Evolutionary conservation across 1,284 basidiomycete species (phyloP), one percentile per base, ranked within the genome.

Genomic region (Ceratobasidium sp.): DNA sequence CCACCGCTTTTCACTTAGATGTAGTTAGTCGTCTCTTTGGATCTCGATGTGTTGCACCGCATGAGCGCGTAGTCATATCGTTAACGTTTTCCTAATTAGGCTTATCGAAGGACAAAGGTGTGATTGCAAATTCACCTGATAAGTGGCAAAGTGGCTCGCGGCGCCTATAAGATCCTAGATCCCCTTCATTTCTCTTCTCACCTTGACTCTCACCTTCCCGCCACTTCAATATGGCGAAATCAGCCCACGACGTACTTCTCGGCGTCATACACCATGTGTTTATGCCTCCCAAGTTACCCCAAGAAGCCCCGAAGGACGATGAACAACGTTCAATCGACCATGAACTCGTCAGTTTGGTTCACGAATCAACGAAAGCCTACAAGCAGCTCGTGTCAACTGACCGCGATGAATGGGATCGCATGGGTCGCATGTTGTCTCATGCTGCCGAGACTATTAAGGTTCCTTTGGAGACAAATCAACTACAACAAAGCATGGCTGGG

Each of bases 251-350:
- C 1, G n/a, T 24, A 8, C 53, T 69, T 2, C 8, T 27, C n/a
- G 22, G 60, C 19, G 7, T 50, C 9, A 56, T 45, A 0, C 59
- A 71, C 36, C 67, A 71, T 60, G 56, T 72, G 14, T 72, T 72
- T 48, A 11, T 72, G 36, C 67, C 67, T 24, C 67, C 57, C 9
- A 5, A 57, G 11, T 17, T 59, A 14, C 67, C 56, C 2, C 54
- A 72, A 24, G 27, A 59, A 48, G 56, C 47, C 2, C 45, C 56
- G 29, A 14, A 9, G 15, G 45, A 66, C 3, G 64, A 66, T 9
- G 31, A 22, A 15, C 27, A 72, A 19, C 47, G 29, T 11, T 44
- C 33, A n/a, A 41, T 60, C 47, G 41, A 57, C 19, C 53, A 27
- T 7, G 45, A 24, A 15, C 56, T 72, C 8, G 54, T 33, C 31